phyloP scores from a whole-genome alignment of 306 rosid species.

The Quercus robur region DNA sequence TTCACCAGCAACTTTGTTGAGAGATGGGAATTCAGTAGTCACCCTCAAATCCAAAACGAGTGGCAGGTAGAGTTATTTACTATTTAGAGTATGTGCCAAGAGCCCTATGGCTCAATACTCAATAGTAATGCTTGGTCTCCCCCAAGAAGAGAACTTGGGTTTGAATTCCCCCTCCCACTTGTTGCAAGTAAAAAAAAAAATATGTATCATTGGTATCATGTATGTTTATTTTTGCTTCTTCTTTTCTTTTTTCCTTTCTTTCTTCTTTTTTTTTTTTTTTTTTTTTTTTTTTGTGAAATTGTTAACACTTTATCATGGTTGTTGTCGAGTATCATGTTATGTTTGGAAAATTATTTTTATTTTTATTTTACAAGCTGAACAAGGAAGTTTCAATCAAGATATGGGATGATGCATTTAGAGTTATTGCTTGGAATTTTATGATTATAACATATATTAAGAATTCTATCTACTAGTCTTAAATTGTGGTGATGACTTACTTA shows the following conservation, averaged over 20 bases:
- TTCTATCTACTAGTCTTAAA: neutral
- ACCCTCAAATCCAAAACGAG: constrained; percentile 34
- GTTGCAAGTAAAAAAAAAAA: no score
- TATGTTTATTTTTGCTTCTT: neutral
- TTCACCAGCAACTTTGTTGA: constrained; percentile 27
- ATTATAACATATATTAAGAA: neutral
- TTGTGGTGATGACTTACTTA: neutral
- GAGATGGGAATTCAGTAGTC: constrained; percentile 25
- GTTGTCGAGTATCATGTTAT: neutral
- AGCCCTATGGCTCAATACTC: no score
- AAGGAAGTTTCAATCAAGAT: neutral
- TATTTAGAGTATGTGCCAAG: neutral
- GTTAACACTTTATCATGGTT: neutral
- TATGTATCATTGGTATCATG: neutral
- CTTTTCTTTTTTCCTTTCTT: no score
- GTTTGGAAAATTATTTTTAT: neutral
- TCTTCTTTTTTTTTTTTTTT: neutral
- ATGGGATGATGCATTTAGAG: neutral
- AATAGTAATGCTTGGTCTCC: no score
- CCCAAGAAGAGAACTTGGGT: no score
- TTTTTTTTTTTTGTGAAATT: neutral
- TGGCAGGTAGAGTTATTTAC: constrained; percentile 51
- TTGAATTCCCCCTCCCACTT: no score
- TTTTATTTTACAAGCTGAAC: neutral
- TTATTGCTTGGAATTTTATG: neutral